Evolutionary conservation across 2,329 filamentous ascomycete species (phyloP), one percentile per base, ranked within the genome.

Genomic region (Dendryphion nanum): DNA sequence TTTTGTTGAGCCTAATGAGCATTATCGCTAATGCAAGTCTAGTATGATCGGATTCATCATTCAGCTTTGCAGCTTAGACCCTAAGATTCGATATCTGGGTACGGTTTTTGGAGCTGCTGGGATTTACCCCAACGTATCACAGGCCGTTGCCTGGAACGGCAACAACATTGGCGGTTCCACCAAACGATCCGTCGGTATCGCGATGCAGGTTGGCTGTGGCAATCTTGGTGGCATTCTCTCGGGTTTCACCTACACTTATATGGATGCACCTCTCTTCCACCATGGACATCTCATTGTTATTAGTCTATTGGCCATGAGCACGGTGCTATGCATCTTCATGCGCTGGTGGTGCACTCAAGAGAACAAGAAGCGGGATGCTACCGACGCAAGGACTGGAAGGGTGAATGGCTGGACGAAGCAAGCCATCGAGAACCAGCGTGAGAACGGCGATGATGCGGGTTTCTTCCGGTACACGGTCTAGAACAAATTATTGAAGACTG

Each of bases 61-160:
- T 46, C 64, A 65, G 35, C 43, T 68, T 18, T 55, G 51, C 16
- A 54, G 56, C 15, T 33, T 53, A n/a, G 37, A 53, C 29, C 45
- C 52, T 8, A 53, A 58, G 7, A 53, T 66, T 41, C 62, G 62
- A 35, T 70, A 70, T 47, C 62, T 59, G 16, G 66, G 66, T 18
- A 69, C 61, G 6, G 70, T 69, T 50, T 62, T 70, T 50, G 54
- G 62, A 2, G 60, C 65, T 4, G 53, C 55, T 8, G 71, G 70
- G 38, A 66, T 72, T 51, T 77, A 78, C 61, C 69, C 73, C 41
- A 74, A 75, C 42, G 71, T 77, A 2, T 73, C 76, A 10, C 71
- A 75, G 37, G 71, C 70, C 38, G 66, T 77, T 18, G 73, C 75
- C 24, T 79, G 76, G 76, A 76, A 77, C 53, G 72, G 72, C 19